These are phyloP conservation scores for Hygrophorus russula DNA, from an alignment of 768 basidiomycete species.

Conservation along the genomic window DNA sequence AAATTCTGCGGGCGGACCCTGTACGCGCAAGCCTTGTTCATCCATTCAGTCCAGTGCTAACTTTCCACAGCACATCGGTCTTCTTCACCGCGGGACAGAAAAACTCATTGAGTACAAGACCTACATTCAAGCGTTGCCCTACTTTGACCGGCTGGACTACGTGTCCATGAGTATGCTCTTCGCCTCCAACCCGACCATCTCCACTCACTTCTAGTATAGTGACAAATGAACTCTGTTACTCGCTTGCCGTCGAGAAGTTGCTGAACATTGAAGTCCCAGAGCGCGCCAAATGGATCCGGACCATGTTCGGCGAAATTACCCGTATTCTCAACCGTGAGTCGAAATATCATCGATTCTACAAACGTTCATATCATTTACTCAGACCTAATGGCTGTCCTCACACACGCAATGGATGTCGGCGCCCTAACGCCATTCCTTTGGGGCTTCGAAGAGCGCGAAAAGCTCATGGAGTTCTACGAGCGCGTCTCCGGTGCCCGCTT, in stretches of 20 bases:
- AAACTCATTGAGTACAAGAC: constrained; percentile 99
- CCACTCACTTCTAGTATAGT: constrained; percentile 34
- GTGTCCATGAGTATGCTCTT: constrained; percentile 91
- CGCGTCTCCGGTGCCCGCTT: constrained; percentile 96
- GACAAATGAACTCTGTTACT: constrained; percentile 98
- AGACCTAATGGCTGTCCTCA: constrained; percentile 96
- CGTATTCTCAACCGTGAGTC: constrained; percentile 82
- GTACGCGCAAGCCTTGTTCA: constrained; percentile 27
- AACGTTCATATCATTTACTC: background rate
- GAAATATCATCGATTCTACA: constrained; percentile 2
- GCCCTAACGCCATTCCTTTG: constrained; percentile 97
- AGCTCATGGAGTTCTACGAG: constrained; percentile 99
- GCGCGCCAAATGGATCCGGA: constrained; percentile 96
- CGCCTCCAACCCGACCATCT: background rate
- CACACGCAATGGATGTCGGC: constrained; percentile 96
- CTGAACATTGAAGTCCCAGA: constrained; percentile 96
- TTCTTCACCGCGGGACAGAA: constrained; percentile 95
- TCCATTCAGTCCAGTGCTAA: constrained; percentile 3
- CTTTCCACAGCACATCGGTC: constrained; percentile 71
- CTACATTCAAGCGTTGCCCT: constrained; percentile 93
- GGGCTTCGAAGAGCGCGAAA: constrained; percentile 99
- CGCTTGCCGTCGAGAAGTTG: constrained; percentile 94
- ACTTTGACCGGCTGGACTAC: constrained; percentile 98
- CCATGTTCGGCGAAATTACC: constrained; percentile 94
- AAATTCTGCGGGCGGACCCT: constrained; percentile 79